Evolutionary conservation across 2,329 filamentous ascomycete genomes (phyloP).

Genomic region (Colletotrichum tropicicola): DNA sequence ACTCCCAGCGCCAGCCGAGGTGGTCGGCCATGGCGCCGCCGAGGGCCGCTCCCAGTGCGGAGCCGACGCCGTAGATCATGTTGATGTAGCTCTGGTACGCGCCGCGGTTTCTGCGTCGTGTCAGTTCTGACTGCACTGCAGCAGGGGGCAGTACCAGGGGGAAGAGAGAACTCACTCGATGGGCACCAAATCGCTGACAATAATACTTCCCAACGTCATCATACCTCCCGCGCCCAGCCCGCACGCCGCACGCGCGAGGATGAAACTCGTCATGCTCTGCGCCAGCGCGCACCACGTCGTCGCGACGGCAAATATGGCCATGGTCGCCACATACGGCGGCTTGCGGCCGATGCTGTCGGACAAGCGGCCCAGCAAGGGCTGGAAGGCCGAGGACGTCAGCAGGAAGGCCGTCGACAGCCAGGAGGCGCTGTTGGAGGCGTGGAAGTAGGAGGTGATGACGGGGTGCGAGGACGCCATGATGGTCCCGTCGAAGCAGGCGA

Average conservation of each 20-base stretch:
- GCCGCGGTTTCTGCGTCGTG: conserved; percentile 57
- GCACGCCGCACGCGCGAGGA: conserved; percentile 74
- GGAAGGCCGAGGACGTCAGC: conserved; percentile 78
- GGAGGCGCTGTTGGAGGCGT: conserved; percentile 79
- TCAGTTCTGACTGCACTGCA: neutral
- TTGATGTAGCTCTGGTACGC: conserved; percentile 79
- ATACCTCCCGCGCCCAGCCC: conserved; percentile 79
- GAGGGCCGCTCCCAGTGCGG: conserved; percentile 71
- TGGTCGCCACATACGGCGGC: conserved; percentile 69
- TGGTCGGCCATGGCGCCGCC: conserved; percentile 76
- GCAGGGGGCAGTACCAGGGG: neutral
- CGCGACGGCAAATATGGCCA: conserved; percentile 69
- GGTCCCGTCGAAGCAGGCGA: conserved; percentile 77
- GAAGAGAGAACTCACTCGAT: conserved; percentile 63
- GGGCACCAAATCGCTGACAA: conserved; percentile 78
- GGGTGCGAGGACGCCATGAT: conserved; percentile 86
- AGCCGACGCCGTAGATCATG: conserved; percentile 67
- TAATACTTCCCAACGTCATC: conserved; percentile 74
- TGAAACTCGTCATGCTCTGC: conserved; percentile 73
- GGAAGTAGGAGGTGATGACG: conserved; percentile 83
- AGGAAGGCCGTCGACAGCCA: conserved; percentile 86
- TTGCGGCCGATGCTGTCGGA: conserved; percentile 80
- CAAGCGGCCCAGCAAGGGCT: conserved; percentile 77
- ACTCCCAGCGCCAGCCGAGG: conserved; percentile 80
- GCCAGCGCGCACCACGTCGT: conserved; percentile 77